Conservation (phyloP, 2,329 filamentous ascomycete species). For the Ceratocystis colombiana region DNA sequence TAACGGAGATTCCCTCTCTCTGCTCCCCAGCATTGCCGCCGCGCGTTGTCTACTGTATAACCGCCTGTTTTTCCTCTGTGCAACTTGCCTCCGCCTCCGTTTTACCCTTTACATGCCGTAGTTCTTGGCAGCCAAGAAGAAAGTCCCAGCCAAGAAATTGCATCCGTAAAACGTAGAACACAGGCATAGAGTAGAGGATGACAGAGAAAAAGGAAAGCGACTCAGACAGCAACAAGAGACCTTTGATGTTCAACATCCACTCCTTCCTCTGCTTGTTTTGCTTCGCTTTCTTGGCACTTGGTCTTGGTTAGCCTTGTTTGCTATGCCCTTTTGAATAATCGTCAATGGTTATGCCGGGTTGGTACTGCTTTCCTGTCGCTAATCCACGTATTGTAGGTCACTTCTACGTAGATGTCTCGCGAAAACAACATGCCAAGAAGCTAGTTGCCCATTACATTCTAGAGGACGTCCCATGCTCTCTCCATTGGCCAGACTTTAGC, state of each 20-base stretch:
- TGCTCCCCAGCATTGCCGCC: constrained; percentile 1
- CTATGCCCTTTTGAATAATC: constrained; percentile 2
- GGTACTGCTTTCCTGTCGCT: neutral
- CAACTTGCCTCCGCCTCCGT: constrained; percentile 7
- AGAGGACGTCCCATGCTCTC: neutral
- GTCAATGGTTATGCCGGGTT: neutral
- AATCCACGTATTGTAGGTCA: neutral
- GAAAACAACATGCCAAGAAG: constrained; percentile 7
- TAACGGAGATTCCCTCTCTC: neutral
- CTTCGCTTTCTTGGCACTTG: neutral
- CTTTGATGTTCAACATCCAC: neutral
- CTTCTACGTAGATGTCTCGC: constrained; percentile 5
- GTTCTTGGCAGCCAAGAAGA: constrained; percentile 7
- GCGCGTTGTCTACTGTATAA: neutral
- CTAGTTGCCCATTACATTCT: neutral
- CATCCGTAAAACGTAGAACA: neutral
- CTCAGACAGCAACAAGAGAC: constrained; percentile 1
- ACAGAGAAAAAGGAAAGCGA: neutral
- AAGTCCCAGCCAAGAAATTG: constrained; percentile 3
- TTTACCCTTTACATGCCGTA: neutral
- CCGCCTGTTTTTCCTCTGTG: constrained; percentile 9
- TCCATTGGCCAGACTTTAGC: neutral
- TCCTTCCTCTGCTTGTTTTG: neutral
- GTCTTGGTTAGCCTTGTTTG: constrained; percentile 4
- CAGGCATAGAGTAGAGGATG: neutral